Base-by-base conservation (phyloP, 805 yeast genomes). In the Ogataea pini region DNA sequence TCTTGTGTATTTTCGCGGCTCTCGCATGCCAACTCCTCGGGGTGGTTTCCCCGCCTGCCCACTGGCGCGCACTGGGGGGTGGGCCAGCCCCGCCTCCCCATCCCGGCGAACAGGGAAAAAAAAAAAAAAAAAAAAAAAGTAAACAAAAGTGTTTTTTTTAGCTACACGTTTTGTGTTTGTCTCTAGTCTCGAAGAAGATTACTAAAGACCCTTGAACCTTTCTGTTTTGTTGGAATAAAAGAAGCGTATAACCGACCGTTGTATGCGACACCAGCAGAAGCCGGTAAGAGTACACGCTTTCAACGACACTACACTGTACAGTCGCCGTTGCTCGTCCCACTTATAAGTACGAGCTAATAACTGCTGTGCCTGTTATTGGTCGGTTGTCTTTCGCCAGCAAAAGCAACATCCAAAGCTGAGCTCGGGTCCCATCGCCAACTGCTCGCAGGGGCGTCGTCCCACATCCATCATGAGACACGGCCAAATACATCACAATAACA, bases 91-190 rank as follows among this genome's bases (percentile, higher is more conserved):
- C n/a, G 18, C 34, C 34, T 22, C 29, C 19, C 40, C 12, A n/a
- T n/a, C 40, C 31, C 31, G 41, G 41, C 41, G 41, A 37, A 24
- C 9, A 31, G 13, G 34, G 34, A 6, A 31, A 24, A 13, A 24
- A 37, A 37, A 37, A 37, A 37, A 24, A 37, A 37, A 37, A 37
- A 37, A 37, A 14, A 7, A 37, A 37, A 37, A 37, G 29, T 24
- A 37, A 37, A 24, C 29, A 37, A 39, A 39, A 18, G 22, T 17
- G 16, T 39, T 39, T 37, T 37, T 17, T 39, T 39, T 27, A 25
- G 42, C 42, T 39, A 27, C 42, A 39, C 42, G 42, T 39, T 39
- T 39, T 39, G 42, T 39, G 31, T 39, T 39, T 16, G 32, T 16
- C 40, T 20, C 29, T 22, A 12, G 29, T 36, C 32, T 16, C 19